Conservation (phyloP, 768 basidiomycete genomes). For the Boletales sp. region DNA sequence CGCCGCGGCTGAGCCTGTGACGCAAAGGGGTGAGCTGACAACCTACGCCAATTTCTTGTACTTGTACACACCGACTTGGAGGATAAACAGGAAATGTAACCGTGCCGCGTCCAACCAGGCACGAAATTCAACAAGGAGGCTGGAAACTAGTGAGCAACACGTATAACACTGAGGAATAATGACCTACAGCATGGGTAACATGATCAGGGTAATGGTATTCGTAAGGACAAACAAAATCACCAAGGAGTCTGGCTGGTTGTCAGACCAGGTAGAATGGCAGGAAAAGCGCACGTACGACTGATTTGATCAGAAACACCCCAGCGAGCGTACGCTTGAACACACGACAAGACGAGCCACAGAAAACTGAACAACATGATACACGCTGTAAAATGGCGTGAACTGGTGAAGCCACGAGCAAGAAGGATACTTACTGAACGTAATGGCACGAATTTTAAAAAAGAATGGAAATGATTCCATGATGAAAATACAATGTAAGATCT, state of each 20-base stretch:
- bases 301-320: conserved; percentile 44
- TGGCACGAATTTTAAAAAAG: conserved; percentile 29
- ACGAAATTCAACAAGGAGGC: conserved; percentile 46
- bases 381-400: conserved; percentile 28
- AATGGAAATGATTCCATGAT: conserved; percentile 29
- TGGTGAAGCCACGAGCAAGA: neutral
- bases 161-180: neutral
- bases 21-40: neutral
- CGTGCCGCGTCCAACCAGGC: conserved; percentile 54
- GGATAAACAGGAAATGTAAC: conserved; percentile 41
- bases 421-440: conserved; percentile 26
- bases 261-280: neutral
- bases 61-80: conserved; percentile 42
- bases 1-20: conserved; percentile 39
- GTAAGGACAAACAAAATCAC: conserved; percentile 42
- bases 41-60: neutral
- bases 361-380: conserved; percentile 43
- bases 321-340: conserved; percentile 41
- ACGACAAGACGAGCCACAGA: conserved; percentile 47
- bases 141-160: conserved; percentile 14
- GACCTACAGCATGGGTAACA: conserved; percentile 43
- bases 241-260: conserved; percentile 29
- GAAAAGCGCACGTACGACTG: conserved; percentile 38
- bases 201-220: conserved; percentile 37
- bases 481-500: conserved; percentile 8